A percentile compares a stretch with the other conserved stretches of the same genome.
Evolutionary conservation across 2,329 filamentous ascomycete genomes (phyloP).

Genomic region (Colletotrichum aenigma): DNA sequence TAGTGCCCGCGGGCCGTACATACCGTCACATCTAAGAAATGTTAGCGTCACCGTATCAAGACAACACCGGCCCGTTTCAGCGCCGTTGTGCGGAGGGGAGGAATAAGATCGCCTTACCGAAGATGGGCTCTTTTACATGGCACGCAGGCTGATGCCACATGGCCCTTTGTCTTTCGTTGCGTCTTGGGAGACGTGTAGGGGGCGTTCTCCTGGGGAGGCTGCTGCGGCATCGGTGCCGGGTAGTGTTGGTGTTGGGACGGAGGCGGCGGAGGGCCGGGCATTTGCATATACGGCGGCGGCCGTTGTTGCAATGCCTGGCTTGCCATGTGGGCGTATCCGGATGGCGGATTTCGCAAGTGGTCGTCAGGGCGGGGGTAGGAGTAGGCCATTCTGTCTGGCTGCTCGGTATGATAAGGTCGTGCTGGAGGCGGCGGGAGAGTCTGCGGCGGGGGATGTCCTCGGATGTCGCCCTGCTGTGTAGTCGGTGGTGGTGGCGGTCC

Average conservation of each 20-base stretch:
- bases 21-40: slow-evolving; percentile 64
- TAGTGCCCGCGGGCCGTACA: slow-evolving; percentile 37
- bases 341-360: slow-evolving; percentile 33
- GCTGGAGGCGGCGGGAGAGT: slow-evolving; percentile 33
- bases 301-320: slow-evolving; percentile 21
- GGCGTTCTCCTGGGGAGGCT: slow-evolving; percentile 44
- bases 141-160: slow-evolving; percentile 84
- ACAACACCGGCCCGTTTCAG: neutral
- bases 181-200: slow-evolving; percentile 62
- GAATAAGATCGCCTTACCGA: slow-evolving; percentile 48
- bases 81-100: neutral
- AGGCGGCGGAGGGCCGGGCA: slow-evolving; percentile 33
- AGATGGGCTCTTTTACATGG: slow-evolving; percentile 87
- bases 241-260: slow-evolving; percentile 34
- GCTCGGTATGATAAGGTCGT: slow-evolving; percentile 42
- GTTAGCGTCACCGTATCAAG: slow-evolving; percentile 12
- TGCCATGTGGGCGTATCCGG: slow-evolving; percentile 15
- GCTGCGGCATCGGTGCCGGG: slow-evolving; percentile 28
- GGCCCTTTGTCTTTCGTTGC: slow-evolving; percentile 75
- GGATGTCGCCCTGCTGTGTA: slow-evolving; percentile 39
- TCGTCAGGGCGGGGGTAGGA: slow-evolving; percentile 43
- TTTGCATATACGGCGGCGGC: slow-evolving; percentile 19
- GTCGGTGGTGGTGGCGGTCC: slow-evolving; percentile 26
- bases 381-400: slow-evolving; percentile 43
- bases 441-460: slow-evolving; percentile 25